phyloP scores from a whole-genome alignment of 169 alveolate genomes.

The Plasmodium adleri region DNA sequence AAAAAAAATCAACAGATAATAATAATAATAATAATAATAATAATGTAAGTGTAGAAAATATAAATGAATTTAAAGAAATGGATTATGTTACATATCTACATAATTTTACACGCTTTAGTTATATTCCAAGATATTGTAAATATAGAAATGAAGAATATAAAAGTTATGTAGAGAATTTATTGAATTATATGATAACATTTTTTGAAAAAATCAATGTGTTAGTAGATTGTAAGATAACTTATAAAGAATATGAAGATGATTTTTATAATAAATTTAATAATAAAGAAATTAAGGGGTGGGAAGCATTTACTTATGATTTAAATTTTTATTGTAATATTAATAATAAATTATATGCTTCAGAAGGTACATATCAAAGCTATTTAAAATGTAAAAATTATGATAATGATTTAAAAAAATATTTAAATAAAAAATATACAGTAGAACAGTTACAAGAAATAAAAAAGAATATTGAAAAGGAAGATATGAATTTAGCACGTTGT shows the following conservation, averaged over 20 bases:
- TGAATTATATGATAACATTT: conserved; percentile 80
- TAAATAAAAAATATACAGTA: conserved; percentile 82
- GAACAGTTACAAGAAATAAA: conserved; percentile 84
- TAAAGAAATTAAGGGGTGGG: conserved; percentile 84
- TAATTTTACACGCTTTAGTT: conserved; percentile 82
- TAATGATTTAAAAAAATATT: conserved; percentile 91
- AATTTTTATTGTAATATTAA: conserved; percentile 84
- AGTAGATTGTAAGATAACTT: conserved; percentile 78
- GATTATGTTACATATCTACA: conserved; percentile 85
- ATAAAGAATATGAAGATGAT: conserved; percentile 80
- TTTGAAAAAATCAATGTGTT: conserved; percentile 84
- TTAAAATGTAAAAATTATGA: conserved; percentile 89
- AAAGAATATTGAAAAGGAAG: conserved; percentile 75
- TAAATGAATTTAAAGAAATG: conserved; percentile 81
- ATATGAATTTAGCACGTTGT: conserved; percentile 87
- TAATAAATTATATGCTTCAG: conserved; percentile 88
- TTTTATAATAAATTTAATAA: conserved; percentile 84
- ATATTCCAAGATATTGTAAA: conserved; percentile 89
- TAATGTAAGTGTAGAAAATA: conserved; percentile 29
- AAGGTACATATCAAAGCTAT: conserved; percentile 87
- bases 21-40: conserved; percentile 10
- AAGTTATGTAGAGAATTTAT: conserved; percentile 78
- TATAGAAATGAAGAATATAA: conserved; percentile 83
- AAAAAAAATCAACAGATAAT: conserved; percentile 12
- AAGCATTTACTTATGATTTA: conserved; percentile 82